Percentiles rank a stretch among this genome's conserved stretches.
phyloP scores from a whole-genome alignment of 164 flowering plant species.

The Brasenia schreberi region DNA sequence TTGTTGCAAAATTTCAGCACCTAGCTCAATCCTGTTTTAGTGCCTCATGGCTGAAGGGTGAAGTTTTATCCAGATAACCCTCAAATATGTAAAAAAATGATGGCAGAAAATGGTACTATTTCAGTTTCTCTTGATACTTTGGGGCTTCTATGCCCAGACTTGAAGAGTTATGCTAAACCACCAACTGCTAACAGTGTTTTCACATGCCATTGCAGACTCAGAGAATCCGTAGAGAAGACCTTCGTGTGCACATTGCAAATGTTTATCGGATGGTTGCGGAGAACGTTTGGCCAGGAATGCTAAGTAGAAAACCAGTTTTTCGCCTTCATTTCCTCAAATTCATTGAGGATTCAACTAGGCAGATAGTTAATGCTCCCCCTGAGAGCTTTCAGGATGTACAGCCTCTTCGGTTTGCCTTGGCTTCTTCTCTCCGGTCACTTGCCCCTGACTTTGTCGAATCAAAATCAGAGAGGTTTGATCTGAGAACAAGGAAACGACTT shows the following conservation, averaged over 20 bases:
- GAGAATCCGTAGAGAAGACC: conserved; percentile 88
- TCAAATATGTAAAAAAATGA: no score
- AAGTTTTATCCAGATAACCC: no score
- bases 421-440: conserved; percentile 77
- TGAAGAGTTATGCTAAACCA: not conserved
- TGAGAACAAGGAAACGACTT: conserved; percentile 71
- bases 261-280: conserved; percentile 87
- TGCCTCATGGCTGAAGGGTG: no score
- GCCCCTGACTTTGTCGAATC: conserved; percentile 95
- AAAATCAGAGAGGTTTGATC: conserved; percentile 82
- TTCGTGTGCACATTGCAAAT: conserved; percentile 83
- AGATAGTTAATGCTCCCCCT: conserved; percentile 35
- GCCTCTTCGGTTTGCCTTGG: conserved; percentile 88
- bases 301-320: conserved; percentile 64
- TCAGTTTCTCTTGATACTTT: no score
- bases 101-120: no score
- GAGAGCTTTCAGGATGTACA: conserved; percentile 91
- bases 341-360: conserved; percentile 77
- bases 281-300: conserved; percentile 92
- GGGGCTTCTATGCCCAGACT: no score
- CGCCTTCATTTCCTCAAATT: conserved; percentile 84
- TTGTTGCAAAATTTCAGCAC: no score
- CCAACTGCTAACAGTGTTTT: not conserved
- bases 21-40: no score
- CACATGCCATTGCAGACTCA: conserved; percentile 48